A percentile compares a stretch with the other conserved stretches of the same genome.
These are phyloP conservation scores for Alternaria arbusti DNA, from an alignment of 2,329 filamentous ascomycete genomes.

Conservation along the genomic window DNA sequence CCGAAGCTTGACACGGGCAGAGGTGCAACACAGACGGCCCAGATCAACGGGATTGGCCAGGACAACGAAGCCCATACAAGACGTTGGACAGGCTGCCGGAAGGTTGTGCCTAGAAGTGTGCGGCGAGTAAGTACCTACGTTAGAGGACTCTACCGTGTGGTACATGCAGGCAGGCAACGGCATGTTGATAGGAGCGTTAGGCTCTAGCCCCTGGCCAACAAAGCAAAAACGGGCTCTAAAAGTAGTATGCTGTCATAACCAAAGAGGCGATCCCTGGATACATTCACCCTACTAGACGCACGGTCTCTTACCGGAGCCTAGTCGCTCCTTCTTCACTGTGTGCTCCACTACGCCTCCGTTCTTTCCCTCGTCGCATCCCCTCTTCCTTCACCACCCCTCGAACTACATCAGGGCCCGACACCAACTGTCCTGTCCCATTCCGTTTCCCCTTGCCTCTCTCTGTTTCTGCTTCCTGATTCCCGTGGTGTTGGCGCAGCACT, in stretches of 20 bases:
- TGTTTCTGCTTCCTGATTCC: neutral
- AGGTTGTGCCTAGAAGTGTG: constrained; percentile 13
- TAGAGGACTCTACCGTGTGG: constrained; percentile 10
- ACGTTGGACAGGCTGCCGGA: constrained; percentile 22
- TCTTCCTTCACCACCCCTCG: constrained; percentile 26
- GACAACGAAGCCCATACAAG: constrained; percentile 18
- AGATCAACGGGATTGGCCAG: constrained; percentile 11
- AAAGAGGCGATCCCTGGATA: constrained; percentile 40
- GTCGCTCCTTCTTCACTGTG: constrained; percentile 36
- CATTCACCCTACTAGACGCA: constrained; percentile 43
- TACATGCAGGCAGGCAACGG: constrained; percentile 28
- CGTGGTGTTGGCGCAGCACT: constrained; percentile 25
- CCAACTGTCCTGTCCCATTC: constrained; percentile 17
- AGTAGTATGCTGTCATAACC: constrained; percentile 45
- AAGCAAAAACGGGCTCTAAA: constrained; percentile 36
- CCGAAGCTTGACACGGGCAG: constrained; percentile 16
- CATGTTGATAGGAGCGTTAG: constrained; percentile 17
- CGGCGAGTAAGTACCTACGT: constrained; percentile 8
- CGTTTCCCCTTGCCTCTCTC: constrained; percentile 4
- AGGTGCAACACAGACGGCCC: constrained; percentile 7
- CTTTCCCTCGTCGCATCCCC: constrained; percentile 32
- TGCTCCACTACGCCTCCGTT: constrained; percentile 41
- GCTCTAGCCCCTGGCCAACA: constrained; percentile 31
- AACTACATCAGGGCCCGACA: constrained; percentile 33
- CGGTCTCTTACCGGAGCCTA: constrained; percentile 39